Evolutionary conservation across 2,329 filamentous ascomycete genomes (phyloP).

Genomic region (Hypomyces perniciosus): DNA sequence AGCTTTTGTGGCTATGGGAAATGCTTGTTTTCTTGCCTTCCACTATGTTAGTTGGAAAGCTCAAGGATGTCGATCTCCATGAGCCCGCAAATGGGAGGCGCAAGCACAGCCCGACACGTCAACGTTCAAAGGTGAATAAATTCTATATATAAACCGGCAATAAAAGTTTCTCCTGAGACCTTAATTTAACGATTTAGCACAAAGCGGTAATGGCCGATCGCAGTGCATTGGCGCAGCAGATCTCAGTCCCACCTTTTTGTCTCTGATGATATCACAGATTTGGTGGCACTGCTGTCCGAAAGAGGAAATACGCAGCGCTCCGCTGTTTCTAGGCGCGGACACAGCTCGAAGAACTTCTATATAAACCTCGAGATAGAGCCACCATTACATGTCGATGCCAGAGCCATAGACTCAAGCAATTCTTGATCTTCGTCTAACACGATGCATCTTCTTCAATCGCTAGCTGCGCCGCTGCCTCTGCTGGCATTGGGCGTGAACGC

Average conservation of each 20-base stretch:
- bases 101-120: too few relatives aligned
- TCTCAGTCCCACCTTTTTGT: neutral
- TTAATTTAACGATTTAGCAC: neutral
- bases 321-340: neutral
- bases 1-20: too few relatives aligned
- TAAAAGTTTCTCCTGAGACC: neutral
- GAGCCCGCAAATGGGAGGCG: too few relatives aligned
- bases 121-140: too few relatives aligned
- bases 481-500: neutral
- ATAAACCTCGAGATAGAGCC: neutral
- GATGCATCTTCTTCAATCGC: neutral
- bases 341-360: neutral
- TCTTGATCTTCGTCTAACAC: neutral
- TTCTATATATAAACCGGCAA: too few relatives aligned
- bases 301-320: neutral
- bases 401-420: neutral
- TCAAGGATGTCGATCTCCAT: too few relatives aligned
- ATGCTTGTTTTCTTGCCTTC: too few relatives aligned
- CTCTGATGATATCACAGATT: neutral
- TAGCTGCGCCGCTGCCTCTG: neutral
- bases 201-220: neutral
- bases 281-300: neutral
- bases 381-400: neutral
- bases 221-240: neutral
- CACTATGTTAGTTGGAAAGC: too few relatives aligned